Percentiles rank a stretch among this genome's conserved stretches.
Evolutionary conservation across 2,329 filamentous ascomycete genomes (phyloP).

Genomic region (Pseudofabraea citricarpa): DNA sequence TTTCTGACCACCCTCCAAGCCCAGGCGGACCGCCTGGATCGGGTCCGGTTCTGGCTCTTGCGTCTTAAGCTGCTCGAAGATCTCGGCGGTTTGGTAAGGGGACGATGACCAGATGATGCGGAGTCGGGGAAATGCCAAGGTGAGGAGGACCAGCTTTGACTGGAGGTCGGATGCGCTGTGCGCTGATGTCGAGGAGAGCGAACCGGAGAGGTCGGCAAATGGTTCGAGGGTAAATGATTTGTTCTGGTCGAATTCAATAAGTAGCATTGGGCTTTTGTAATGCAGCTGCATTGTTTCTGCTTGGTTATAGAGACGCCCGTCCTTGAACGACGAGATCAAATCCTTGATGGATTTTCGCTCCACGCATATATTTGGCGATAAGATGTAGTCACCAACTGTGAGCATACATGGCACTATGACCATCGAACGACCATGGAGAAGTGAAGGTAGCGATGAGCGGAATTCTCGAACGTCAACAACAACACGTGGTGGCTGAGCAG

Average conservation of each 20-base stretch:
- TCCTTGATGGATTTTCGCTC: conserved; percentile 93
- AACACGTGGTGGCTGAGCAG: conserved; percentile 80
- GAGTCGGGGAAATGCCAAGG: conserved; percentile 82
- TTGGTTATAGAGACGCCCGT: conserved; percentile 88
- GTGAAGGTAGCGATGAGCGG: conserved; percentile 82
- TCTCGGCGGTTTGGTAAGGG: conserved; percentile 94
- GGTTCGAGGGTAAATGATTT: conserved; percentile 94
- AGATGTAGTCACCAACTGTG: conserved; percentile 92
- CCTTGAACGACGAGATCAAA: conserved; percentile 84
- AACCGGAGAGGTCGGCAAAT: conserved; percentile 62
- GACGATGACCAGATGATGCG: conserved; percentile 91
- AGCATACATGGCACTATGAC: conserved; percentile 90
- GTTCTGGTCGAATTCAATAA: conserved; percentile 97
- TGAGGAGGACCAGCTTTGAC: conserved; percentile 86
- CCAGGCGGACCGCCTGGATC: conserved; percentile 76
- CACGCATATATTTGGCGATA: conserved; percentile 86
- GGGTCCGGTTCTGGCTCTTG: conserved; percentile 89
- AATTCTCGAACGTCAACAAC: conserved; percentile 97
- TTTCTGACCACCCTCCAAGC: conserved; percentile 60
- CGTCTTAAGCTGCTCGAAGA: conserved; percentile 90
- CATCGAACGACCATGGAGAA: conserved; percentile 85
- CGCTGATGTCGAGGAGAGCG: conserved; percentile 54
- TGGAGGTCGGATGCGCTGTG: conserved; percentile 72
- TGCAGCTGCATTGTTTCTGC: conserved; percentile 91
- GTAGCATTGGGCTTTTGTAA: conserved; percentile 83